Evolutionary conservation across 352 stramenopile species (phyloP), one percentile per base, ranked within the genome.

Genomic region (Pythium sp.): DNA sequence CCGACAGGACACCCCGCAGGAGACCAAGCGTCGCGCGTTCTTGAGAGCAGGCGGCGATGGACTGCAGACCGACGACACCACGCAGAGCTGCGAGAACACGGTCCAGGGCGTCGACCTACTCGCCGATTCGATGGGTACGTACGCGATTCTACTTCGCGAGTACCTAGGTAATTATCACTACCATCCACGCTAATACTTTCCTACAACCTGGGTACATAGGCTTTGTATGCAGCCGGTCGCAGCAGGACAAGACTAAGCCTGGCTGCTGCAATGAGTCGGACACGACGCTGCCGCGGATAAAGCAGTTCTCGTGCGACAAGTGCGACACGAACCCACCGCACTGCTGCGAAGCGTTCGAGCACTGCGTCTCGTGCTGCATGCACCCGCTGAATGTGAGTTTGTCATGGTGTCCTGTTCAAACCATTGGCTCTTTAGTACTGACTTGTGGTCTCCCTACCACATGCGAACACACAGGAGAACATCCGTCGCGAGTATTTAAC

Each of bases 341-440:
- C 46, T 93, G 85, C 68, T 93, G 85, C 55, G 75, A 87, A 15
- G 69, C 79, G 3, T 91, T 79, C 57, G 82, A 91, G 62, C 81
- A 89, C 65, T 91, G 82, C 59, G 85, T 93, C 30, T 93, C 82
- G 26, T 93, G 84, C 65, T 93, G 85, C 67, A 91, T 93, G 85
- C 78, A 90, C 58, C 82, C 82, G n/a, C 76, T 88, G 5, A 91
- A 93, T 66, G 82, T 91, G 62, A 43, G 24, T 15, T 8, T 62
- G 38, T 28, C 22, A 8, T 15, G 2, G 22, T 57, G 12, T 38
- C 18, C 7, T 22, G 3, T 30, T n/a, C n/a, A n/a, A n/a, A n/a
- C n/a, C n/a, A 9, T 57, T 18, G 20, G 14, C 4, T 9, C 3
- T 28, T 30, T 18, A 20, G 9, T 30, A n/a, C 24, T 57, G 11